Conservation (phyloP, 2,329 filamentous ascomycete genomes). For the Calonectria hawksworthii region DNA sequence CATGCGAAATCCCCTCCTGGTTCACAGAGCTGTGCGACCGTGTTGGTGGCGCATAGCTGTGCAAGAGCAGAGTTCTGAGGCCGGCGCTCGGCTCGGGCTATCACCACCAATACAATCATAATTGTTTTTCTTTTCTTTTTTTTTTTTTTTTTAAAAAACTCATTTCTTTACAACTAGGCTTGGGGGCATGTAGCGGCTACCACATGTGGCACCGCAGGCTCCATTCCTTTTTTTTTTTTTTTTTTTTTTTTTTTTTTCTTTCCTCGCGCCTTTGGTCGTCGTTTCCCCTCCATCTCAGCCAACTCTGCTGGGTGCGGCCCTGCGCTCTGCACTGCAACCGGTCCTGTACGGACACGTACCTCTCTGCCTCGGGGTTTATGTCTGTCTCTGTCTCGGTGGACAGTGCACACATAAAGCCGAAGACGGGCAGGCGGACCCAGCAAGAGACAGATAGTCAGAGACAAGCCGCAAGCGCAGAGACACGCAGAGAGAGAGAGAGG, state of each 20-base stretch:
- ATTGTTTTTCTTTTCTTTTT: background rate
- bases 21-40: slow-evolving; percentile 10
- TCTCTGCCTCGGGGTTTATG: background rate
- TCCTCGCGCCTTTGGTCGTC: background rate
- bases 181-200: background rate
- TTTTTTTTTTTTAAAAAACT: background rate
- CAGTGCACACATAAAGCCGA: background rate
- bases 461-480: background rate
- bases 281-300: background rate
- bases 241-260: background rate
- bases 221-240: background rate
- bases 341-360: background rate
- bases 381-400: slow-evolving; percentile 5
- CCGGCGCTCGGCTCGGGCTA: background rate
- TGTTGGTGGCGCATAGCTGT: slow-evolving; percentile 14
- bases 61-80: background rate
- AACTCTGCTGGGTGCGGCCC: background rate
- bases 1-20: background rate
- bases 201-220: background rate
- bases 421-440: slow-evolving; percentile 15
- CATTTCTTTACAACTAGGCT: background rate
- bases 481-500: background rate
- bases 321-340: slow-evolving; percentile 9
- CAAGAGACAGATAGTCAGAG: slow-evolving; percentile 6
- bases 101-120: background rate